Evolutionary conservation across 129 eudicot species (phyloP), one percentile per base, ranked within the genome.

Genomic region (Helianthus tuberosus): DNA sequence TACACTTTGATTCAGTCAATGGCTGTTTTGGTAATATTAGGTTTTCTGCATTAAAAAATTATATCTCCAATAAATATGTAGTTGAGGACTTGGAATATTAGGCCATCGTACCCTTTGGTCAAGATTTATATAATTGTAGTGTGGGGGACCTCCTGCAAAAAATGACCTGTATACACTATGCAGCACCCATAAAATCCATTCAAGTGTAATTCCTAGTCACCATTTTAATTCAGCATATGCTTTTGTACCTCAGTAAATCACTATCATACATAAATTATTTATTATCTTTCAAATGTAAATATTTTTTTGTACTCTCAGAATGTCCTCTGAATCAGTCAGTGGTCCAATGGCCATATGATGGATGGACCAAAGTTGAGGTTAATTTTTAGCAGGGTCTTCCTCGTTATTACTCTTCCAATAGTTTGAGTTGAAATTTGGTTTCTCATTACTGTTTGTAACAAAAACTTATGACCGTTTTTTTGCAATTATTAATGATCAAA

Each of bases 81-180:
- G 54, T 68, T 59, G 63, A 69, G 38, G 55, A 70, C 17, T 58
- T 77, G 60, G 58, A 77, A 69, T 69, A 69, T 61, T 77, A 77
- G 57, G 76, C 72, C 77, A 78, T n/a, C n/a, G n/a, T 53, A 62
- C 77, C 75, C 82, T 49, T 70, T 78, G 63, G 73, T 78, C 82
- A 63, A 69, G 49, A 71, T 63, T 63, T 72, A 64, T 64, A 78
- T 78, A 54, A 78, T 64, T 78, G 72, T 38, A 71, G 64, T 57
- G 76, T 49, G 57, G 32, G 72, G 76, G 71, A 39, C 82, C 77
- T 62, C 63, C 67, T 71, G 77, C 59, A 59, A 69, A 77, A 77
- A 61, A 70, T 77, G 71, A 70, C 69, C 64, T 78, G 43, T 71
- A 71, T 63, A 51, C 71, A 38, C 66, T 73, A 61, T 29, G 61